Evolutionary conservation across 2,329 filamentous ascomycete genomes (phyloP), one percentile per base, ranked within the genome.

Genomic region (Trichoderma lentiforme): DNA sequence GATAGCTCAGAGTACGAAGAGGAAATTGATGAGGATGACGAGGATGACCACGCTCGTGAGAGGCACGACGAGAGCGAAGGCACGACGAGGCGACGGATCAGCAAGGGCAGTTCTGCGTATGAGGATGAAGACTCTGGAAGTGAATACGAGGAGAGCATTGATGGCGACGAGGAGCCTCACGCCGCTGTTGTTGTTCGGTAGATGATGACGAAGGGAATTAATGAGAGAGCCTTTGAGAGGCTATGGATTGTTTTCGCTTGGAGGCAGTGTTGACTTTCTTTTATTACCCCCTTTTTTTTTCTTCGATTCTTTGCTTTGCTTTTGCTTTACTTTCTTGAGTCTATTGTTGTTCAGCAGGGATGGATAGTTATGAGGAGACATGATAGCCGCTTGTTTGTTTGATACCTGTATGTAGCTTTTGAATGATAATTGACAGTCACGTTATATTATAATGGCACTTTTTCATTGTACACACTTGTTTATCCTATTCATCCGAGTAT

Each of bases 81-180:
- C 26, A 88, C 85, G 6, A 78, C 87, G 71, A 81, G 87, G 56
- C 80, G 86, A 57, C 80, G 86, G 71, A 83, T 81, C 53, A 87
- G 85, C 74, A 79, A 82, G 12, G 85, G 83, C 53, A 86, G 84
- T 7, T 86, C 85, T 2, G 82, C 86, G 47, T 80, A 86, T 47
- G 67, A 70, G 3, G 71, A 72, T 1, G 71, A 83, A n/a, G 82
- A 84, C 56, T 80, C 78, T 30, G 81, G 79, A 32, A 87, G 85
- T 73, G 84, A 87, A 71, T 71, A 71, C 18, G 61, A 70, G 57
- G 67, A 70, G 28, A 70, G 67, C 39, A 62, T 70, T 18, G 67
- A 70, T 58, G 67, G 67, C 39, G 67, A 70, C 15, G 67, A 70
- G 14, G 67, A 70, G 30, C 67, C 67, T 4, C 68, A 71, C 8